Evolutionary conservation across 352 stramenopile species (phyloP).

Genomic region (Globisporangium perplexum): DNA sequence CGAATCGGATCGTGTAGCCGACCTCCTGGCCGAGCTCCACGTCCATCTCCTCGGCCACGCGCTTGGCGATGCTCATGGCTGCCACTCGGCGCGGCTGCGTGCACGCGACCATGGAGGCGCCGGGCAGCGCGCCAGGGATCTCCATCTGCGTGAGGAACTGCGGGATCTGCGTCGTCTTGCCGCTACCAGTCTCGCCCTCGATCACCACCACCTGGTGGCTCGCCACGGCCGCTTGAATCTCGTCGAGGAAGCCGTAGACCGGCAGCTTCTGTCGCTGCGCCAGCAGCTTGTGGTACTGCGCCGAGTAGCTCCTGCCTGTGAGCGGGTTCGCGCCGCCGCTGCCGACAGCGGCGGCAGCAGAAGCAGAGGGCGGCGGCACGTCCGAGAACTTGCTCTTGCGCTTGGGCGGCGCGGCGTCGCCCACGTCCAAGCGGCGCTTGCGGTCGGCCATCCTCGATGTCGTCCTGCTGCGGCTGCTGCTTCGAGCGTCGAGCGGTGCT

Average conservation of each 20-base stretch:
- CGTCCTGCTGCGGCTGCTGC: background rate
- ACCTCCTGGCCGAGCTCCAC: constrained; percentile 96
- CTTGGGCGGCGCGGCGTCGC: constrained; percentile 44
- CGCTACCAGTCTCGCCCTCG: constrained; percentile 89
- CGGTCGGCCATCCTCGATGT: constrained; percentile 69
- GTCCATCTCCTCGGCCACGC: constrained; percentile 99
- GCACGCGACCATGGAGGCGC: constrained; percentile 87
- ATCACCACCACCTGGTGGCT: constrained; percentile 96
- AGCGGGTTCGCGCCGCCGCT: constrained; percentile 84
- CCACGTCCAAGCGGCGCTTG: constrained; percentile 64
- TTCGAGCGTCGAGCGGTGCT: constrained; percentile 1
- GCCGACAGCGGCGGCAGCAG: no score
- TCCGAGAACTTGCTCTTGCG: constrained; percentile 82
- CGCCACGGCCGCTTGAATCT: constrained; percentile 95
- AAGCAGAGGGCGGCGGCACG: constrained; percentile 18
- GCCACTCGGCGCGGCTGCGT: constrained; percentile 98
- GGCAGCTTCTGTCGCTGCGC: constrained; percentile 94
- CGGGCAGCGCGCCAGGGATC: constrained; percentile 55
- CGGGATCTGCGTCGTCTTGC: constrained; percentile 90
- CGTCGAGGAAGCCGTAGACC: constrained; percentile 95
- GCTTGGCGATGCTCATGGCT: constrained; percentile 96
- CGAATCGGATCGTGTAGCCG: constrained; percentile 99
- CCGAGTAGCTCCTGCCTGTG: constrained; percentile 85
- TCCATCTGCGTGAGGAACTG: constrained; percentile 81
- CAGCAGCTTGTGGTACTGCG: constrained; percentile 91